Evolutionary conservation across 148 eudicot genomes (phyloP).

Genomic region (Polygonum aviculare): DNA sequence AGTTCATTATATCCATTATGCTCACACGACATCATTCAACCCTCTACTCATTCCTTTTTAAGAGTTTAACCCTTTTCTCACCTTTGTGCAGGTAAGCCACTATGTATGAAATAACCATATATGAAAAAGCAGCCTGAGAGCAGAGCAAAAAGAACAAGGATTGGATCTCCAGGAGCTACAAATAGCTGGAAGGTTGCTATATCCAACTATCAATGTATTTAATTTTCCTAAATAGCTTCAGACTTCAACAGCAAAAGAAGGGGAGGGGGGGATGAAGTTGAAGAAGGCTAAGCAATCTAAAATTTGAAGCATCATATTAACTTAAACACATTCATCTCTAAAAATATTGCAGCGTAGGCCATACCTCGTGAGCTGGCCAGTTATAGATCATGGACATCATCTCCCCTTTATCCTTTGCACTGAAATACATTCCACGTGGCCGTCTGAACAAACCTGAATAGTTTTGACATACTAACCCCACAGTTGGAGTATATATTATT

Average conservation of each 20-base stretch:
- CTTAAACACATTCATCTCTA: background rate
- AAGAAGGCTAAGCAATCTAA: background rate
- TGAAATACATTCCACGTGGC: conserved; percentile 99
- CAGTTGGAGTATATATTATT: conserved; percentile 96
- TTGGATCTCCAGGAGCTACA: background rate
- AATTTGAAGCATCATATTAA: background rate
- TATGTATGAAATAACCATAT: background rate
- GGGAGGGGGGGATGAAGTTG: background rate
- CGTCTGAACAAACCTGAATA: conserved; percentile 97
- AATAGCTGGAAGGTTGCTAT: background rate
- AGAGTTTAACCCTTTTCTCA: background rate
- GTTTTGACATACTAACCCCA: conserved; percentile 97
- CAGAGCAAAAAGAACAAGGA: background rate
- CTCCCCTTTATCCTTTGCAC: conserved; percentile 97
- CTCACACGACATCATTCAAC: background rate
- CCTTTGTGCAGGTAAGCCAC: background rate
- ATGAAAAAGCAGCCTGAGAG: background rate
- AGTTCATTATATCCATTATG: background rate
- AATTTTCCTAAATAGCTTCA: background rate
- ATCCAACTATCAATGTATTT: background rate
- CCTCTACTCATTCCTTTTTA: background rate
- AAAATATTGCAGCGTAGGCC: conserved; percentile 4
- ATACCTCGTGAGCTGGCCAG: conserved; percentile 88
- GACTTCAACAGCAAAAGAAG: background rate
- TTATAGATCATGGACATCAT: conserved; percentile 99